These are phyloP conservation scores for Macrolepiota fuliginosa DNA, from an alignment of 768 basidiomycete species.

Conservation along the genomic window DNA sequence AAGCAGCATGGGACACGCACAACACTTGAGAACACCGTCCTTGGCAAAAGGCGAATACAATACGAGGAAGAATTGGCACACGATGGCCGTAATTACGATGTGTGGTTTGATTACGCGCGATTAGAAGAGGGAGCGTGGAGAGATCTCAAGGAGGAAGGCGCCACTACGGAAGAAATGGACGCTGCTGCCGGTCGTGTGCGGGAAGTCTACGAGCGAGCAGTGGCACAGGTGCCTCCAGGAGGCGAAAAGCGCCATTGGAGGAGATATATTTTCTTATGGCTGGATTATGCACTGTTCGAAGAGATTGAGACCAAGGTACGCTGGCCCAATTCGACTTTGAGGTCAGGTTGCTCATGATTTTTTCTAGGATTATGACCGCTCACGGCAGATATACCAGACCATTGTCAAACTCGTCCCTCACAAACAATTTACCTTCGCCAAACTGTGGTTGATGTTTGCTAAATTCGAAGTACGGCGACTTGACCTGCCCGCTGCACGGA, in stretches of 20 bases:
- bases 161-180: conserved; percentile 67
- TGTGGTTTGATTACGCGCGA: conserved; percentile 96
- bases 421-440: conserved; percentile 96
- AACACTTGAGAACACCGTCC: conserved; percentile 88
- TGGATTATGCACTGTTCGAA: conserved; percentile 95
- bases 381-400: conserved; percentile 91
- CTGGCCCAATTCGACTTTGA: background rate
- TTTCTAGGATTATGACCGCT: conserved; percentile 73
- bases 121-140: conserved; percentile 87
- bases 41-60: conserved; percentile 97
- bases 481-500: conserved; percentile 81
- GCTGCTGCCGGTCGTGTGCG: conserved; percentile 65
- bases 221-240: conserved; percentile 93
- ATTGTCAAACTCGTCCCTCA: conserved; percentile 89
- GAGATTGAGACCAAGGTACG: conserved; percentile 91
- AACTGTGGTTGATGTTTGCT: conserved; percentile 92
- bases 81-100: conserved; percentile 93
- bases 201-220: conserved; percentile 94
- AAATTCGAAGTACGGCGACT: conserved; percentile 87
- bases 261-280: conserved; percentile 88
- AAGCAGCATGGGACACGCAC: conserved; percentile 93
- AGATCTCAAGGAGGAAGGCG: conserved; percentile 74
- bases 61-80: conserved; percentile 95
- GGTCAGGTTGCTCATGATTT: background rate
- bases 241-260: conserved; percentile 91